Evolutionary conservation across 2,329 filamentous ascomycete genomes (phyloP).

Genomic region (Claviceps digitariae): DNA sequence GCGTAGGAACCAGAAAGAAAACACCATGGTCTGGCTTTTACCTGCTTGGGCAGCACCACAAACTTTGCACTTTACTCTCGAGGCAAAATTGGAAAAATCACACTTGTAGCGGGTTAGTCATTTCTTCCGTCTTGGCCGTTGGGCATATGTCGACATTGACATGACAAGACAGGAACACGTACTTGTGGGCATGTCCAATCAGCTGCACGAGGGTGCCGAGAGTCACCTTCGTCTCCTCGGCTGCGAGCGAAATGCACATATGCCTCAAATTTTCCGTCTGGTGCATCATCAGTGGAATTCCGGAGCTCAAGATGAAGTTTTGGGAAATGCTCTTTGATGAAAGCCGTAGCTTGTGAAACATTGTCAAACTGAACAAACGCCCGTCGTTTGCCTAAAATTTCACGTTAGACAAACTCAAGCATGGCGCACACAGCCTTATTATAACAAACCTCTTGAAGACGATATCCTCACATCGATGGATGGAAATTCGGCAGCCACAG

Average conservation of each 20-base stretch:
- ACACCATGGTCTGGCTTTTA: slow-evolving; percentile 10
- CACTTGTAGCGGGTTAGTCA: slow-evolving; percentile 18
- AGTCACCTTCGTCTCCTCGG: slow-evolving; percentile 20
- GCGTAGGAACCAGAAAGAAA: not conserved
- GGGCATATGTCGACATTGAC: too few species aligned
- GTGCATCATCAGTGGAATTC: slow-evolving; percentile 23
- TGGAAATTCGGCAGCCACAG: slow-evolving; percentile 22
- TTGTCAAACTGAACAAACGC: slow-evolving; percentile 30
- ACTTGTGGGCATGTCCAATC: slow-evolving; percentile 25
- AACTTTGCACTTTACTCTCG: slow-evolving; percentile 23
- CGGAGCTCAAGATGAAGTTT: slow-evolving; percentile 23
- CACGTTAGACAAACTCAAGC: not conserved
- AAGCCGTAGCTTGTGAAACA: slow-evolving; percentile 25
- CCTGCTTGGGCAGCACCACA: slow-evolving; percentile 21
- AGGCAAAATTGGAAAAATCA: slow-evolving; percentile 26
- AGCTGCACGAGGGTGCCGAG: slow-evolving; percentile 9
- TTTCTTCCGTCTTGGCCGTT: not conserved
- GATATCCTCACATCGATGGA: slow-evolving; percentile 26
- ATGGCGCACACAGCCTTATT: too few species aligned
- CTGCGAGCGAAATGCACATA: slow-evolving; percentile 28
- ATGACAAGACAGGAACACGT: slow-evolving; percentile 4
- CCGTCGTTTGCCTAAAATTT: slow-evolving; percentile 20
- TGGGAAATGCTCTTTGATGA: slow-evolving; percentile 30
- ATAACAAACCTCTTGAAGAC: slow-evolving; percentile 19
- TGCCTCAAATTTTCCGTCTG: slow-evolving; percentile 24